Evolutionary conservation across 106 monocot genomes (phyloP).

Genomic region (Allium fistulosum): DNA sequence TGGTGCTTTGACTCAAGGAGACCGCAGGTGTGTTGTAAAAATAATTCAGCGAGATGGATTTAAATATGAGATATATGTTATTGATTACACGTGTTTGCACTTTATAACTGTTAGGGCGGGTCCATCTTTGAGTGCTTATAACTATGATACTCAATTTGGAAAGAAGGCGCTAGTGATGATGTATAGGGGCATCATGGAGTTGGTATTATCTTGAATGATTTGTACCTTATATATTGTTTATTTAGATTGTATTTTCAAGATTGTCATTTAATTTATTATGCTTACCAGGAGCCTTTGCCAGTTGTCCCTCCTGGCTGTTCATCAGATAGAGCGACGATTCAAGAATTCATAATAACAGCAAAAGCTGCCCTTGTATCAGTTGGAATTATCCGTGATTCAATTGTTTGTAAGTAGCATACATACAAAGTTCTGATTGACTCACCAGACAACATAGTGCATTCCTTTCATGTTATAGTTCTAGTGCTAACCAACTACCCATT

Average conservation of each 20-base stretch:
- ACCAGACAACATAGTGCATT: no score
- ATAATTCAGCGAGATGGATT: neutral
- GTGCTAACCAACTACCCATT: no score
- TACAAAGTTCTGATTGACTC: no score
- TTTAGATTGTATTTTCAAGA: neutral
- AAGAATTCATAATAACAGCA: slow-evolving; percentile 73
- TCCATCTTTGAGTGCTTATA: slow-evolving; percentile 81
- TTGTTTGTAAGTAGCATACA: slow-evolving; percentile 35
- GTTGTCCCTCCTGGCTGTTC: slow-evolving; percentile 88
- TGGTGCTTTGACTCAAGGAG: slow-evolving; percentile 99
- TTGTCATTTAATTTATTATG: slow-evolving; percentile 8
- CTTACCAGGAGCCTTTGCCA: slow-evolving; percentile 58
- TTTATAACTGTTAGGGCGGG: slow-evolving; percentile 61
- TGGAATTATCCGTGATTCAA: slow-evolving; percentile 80
- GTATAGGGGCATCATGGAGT: slow-evolving; percentile 98
- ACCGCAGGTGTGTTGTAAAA: slow-evolving; percentile 63
- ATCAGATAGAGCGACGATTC: slow-evolving; percentile 41
- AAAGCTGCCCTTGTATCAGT: slow-evolving; percentile 94
- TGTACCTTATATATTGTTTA: neutral
- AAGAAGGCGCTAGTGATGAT: slow-evolving; percentile 79
- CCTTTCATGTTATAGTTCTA: no score
- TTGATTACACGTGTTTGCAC: neutral
- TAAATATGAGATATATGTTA: neutral
- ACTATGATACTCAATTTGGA: slow-evolving; percentile 83
- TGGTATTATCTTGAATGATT: slow-evolving; percentile 33